Base-by-base conservation (phyloP, 75 land plant species). In the Selaginella tamariscina region DNA sequence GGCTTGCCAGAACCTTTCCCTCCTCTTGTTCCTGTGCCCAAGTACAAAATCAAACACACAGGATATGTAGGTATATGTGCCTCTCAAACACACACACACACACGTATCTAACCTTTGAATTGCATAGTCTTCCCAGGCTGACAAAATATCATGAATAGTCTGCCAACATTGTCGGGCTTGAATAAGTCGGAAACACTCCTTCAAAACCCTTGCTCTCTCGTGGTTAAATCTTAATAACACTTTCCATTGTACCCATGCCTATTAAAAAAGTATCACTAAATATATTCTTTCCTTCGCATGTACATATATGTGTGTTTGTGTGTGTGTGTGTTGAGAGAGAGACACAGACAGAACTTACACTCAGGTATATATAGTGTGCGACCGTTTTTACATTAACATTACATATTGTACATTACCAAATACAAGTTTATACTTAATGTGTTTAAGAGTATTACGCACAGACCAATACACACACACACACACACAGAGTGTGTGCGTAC, bases 81-180 rank as follows among this genome's bases (percentile, higher is more conserved):
- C 63, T 8, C 2, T 5, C 63, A 59, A 21, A 22, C 26, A 65
- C 24, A 65, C 20, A 5, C 29, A 2, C 18, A 65, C 30, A 56
- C 2, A 64, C 2, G 1, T 27, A 64, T 9, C 56, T 39, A 2
- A 68, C 70, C 70, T 68, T 27, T 68, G 55, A 22, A 18, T 39
- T 39, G 70, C 27, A 26, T 68, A 68, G 30, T 68, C 70, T 49
- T 54, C 29, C 70, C 70, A 68, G 24, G 56, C 56, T 26, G 8
- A 30, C 21, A 68, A 20, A 0, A 68, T 44, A 9, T 44, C 70
- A 24, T 56, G 33, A 15, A 68, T 15, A 2, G 30, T 23, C 22
- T 68, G 15, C 13, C 24, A 68, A 2, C 2, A 33, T 54, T 54
- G 70, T 5, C 56, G 5, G 20, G 56, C 54, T 24, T 68, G 56